Evolutionary conservation across 352 stramenopile genomes (phyloP).

Genomic region (Phytophthora citrophthora): DNA sequence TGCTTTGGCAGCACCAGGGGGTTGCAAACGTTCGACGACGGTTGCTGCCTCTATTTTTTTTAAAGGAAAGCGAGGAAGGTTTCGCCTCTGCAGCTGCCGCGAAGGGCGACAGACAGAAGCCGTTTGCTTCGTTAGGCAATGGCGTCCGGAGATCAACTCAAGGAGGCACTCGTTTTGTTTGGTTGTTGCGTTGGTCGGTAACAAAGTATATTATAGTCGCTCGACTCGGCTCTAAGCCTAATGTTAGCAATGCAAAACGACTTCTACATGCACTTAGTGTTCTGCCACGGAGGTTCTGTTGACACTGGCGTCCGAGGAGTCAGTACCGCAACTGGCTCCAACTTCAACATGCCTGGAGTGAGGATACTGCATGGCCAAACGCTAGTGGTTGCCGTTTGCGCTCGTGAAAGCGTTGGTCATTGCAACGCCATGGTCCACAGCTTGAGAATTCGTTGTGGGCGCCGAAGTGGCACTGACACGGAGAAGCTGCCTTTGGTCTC

Average conservation of each 20-base stretch:
- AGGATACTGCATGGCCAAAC: conserved; percentile 1
- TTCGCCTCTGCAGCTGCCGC: conserved; percentile 5
- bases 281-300: conserved; percentile 7
- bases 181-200: neutral
- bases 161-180: conserved; percentile 4
- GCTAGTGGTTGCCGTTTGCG: too few species aligned
- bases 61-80: conserved; percentile 6
- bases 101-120: conserved; percentile 3
- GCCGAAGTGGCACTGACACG: neutral
- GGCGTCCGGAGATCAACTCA: too few species aligned
- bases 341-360: conserved; percentile 24
- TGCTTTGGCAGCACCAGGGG: neutral
- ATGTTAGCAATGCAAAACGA: conserved; percentile 4
- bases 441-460: conserved; percentile 8
- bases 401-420: neutral
- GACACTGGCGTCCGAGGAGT: conserved; percentile 10
- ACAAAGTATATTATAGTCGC: too few species aligned
- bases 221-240: too few species aligned
- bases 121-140: conserved; percentile 2
- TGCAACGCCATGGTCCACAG: neutral
- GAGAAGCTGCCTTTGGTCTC: neutral
- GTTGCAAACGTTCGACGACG: conserved; percentile 2
- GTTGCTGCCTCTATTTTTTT: neutral
- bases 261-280: too few species aligned
- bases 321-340: conserved; percentile 14